phyloP scores from a whole-genome alignment of 2,329 filamentous ascomycete genomes.

The Epichloe typhina region DNA sequence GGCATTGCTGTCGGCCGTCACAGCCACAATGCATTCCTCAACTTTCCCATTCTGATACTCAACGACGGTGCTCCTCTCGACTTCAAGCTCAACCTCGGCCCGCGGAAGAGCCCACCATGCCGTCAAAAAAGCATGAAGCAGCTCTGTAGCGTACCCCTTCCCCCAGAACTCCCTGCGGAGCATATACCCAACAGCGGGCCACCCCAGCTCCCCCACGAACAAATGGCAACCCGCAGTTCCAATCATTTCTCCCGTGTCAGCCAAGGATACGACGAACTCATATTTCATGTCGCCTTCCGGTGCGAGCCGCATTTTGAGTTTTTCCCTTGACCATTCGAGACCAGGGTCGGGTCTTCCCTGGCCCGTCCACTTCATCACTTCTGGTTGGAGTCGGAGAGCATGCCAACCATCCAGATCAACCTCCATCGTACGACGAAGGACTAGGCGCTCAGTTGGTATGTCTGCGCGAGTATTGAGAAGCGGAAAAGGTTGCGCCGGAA shows the following conservation, averaged over 20 bases:
- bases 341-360: constrained; percentile 29
- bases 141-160: constrained; percentile 43
- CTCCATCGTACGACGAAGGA: constrained; percentile 35
- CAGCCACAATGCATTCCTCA: constrained; percentile 29
- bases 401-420: constrained; percentile 38
- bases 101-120: constrained; percentile 38
- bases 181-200: constrained; percentile 48
- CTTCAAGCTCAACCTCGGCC: constrained; percentile 28
- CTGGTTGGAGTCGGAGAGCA: constrained; percentile 40
- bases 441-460: constrained; percentile 38
- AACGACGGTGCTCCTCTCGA: constrained; percentile 25
- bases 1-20: constrained; percentile 35
- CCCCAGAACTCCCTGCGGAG: constrained; percentile 38
- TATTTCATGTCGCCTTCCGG: constrained; percentile 37
- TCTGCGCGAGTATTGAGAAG: constrained; percentile 23
- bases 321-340: constrained; percentile 28
- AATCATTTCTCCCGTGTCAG: constrained; percentile 35
- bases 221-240: constrained; percentile 33
- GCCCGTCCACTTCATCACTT: constrained; percentile 49
- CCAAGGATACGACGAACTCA: constrained; percentile 41
- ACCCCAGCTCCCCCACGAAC: constrained; percentile 26
- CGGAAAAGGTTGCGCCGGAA: constrained; percentile 30
- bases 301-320: constrained; percentile 29
- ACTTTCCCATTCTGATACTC: constrained; percentile 14
- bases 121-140: constrained; percentile 33